phyloP scores from a whole-genome alignment of 2,329 filamentous ascomycete species.

The Gnomoniopsis smithogilvyi region DNA sequence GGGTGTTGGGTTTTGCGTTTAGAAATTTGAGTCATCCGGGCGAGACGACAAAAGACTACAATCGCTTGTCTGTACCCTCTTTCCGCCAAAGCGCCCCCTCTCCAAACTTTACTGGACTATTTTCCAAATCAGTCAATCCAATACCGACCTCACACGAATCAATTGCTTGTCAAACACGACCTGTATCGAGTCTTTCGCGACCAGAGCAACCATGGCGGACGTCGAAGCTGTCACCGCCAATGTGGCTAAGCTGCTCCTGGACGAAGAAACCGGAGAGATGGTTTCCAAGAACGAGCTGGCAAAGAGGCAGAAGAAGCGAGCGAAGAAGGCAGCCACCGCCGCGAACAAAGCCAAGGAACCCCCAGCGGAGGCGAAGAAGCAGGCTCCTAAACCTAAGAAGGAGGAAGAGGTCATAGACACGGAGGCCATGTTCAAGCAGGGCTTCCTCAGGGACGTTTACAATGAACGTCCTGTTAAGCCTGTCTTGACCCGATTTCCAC shows the following conservation, averaged over 20 bases:
- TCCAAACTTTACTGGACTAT: neutral
- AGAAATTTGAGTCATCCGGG: slow-evolving; percentile 17
- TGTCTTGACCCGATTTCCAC: slow-evolving; percentile 72
- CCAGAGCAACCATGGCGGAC: slow-evolving; percentile 28
- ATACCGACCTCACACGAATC: neutral
- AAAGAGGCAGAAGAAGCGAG: slow-evolving; percentile 34
- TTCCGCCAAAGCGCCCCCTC: neutral
- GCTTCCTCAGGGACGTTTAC: slow-evolving; percentile 72
- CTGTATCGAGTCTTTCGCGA: neutral
- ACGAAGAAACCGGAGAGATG: slow-evolving; percentile 40
- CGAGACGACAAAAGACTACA: neutral
- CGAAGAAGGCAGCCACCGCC: slow-evolving; percentile 25
- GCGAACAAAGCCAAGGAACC: slow-evolving; percentile 15
- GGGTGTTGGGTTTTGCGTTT: slow-evolving; percentile 1
- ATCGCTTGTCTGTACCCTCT: neutral
- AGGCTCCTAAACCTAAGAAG: slow-evolving; percentile 39
- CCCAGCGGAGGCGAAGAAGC: slow-evolving; percentile 24
- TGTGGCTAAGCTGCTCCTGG: slow-evolving; percentile 36
- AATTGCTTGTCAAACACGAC: neutral
- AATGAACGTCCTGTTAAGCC: slow-evolving; percentile 60
- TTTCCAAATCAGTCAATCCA: neutral
- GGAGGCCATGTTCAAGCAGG: slow-evolving; percentile 75
- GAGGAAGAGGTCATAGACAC: slow-evolving; percentile 42
- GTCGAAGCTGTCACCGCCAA: slow-evolving; percentile 25
- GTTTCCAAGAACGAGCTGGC: slow-evolving; percentile 38